These are phyloP conservation scores for Coemansia sp. DNA, from an alignment of 192 early-diverging fungal species.

Conservation along the genomic window DNA sequence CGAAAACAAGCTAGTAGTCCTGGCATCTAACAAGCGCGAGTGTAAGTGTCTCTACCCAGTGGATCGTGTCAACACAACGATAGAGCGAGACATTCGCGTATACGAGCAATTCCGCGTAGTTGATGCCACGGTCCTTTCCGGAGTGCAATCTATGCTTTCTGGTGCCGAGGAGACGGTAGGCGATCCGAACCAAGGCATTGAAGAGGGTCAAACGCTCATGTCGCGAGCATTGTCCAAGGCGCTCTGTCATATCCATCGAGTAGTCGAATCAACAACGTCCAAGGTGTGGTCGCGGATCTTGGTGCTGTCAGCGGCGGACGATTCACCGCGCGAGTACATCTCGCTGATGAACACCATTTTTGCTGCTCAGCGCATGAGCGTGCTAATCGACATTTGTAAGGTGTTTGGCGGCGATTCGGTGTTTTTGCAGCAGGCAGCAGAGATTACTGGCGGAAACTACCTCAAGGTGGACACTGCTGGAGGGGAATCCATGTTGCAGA, in stretches of 20 bases:
- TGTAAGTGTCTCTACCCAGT: constrained; percentile 46
- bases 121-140: constrained; percentile 37
- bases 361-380: constrained; percentile 87
- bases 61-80: constrained; percentile 1
- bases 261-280: constrained; percentile 5
- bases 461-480: constrained; percentile 65
- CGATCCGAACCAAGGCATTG: constrained; percentile 2
- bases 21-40: constrained; percentile 55
- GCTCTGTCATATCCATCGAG: constrained; percentile 49
- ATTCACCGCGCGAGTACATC: constrained; percentile 88
- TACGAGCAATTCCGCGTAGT: constrained; percentile 53
- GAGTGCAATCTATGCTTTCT: constrained; percentile 22
- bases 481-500: constrained; percentile 71
- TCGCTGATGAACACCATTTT: constrained; percentile 98
- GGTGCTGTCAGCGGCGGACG: constrained; percentile 81
- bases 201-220: constrained; percentile 34
- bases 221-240: constrained; percentile 51
- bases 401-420: constrained; percentile 74
- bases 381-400: constrained; percentile 90
- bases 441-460: constrained; percentile 85
- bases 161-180: not conserved
- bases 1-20: constrained; percentile 83
- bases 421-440: constrained; percentile 90
- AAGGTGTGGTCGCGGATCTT: constrained; percentile 73
- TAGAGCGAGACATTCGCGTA: constrained; percentile 36